These are phyloP conservation scores for Uronychia binucleata DNA, from an alignment of 73 alveolate species.

Conservation along the genomic window DNA sequence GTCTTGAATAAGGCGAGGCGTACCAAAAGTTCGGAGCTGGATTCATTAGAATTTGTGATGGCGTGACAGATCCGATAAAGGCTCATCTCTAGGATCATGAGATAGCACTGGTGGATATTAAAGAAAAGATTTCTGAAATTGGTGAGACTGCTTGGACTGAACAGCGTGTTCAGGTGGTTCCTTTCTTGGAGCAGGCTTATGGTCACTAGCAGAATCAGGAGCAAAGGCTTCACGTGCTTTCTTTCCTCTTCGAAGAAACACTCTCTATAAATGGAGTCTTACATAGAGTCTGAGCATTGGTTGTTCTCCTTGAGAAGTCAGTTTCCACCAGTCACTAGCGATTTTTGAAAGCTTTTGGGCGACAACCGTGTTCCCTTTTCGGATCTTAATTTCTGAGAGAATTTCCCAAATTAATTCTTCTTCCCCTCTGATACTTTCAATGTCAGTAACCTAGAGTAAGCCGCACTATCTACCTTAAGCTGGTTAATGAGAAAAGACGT, in stretches of 20 bases:
- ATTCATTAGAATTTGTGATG: not conserved
- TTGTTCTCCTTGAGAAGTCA: not conserved
- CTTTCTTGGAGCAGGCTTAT: not conserved
- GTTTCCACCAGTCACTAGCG: not conserved
- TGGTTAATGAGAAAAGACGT: too few species aligned
- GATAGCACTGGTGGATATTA: not conserved
- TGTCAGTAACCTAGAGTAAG: not conserved
- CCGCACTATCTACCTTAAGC: not conserved
- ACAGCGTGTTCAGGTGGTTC: not conserved
- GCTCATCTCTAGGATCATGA: not conserved
- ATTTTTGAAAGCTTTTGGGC: not conserved
- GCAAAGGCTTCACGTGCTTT: not conserved
- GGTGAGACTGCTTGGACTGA: not conserved
- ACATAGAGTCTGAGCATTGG: not conserved
- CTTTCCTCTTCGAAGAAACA: not conserved
- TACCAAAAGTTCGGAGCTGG: too few species aligned
- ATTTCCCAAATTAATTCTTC: not conserved
- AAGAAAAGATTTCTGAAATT: not conserved
- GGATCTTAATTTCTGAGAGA: not conserved
- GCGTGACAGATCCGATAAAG: not conserved
- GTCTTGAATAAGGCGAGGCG: too few species aligned
- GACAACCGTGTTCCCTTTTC: not conserved
- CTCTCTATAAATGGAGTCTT: too few species aligned
- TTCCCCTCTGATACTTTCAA: not conserved
- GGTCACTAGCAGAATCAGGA: not conserved